Evolutionary conservation across 768 basidiomycete species (phyloP).

Genomic region (Hygrophorus russula): DNA sequence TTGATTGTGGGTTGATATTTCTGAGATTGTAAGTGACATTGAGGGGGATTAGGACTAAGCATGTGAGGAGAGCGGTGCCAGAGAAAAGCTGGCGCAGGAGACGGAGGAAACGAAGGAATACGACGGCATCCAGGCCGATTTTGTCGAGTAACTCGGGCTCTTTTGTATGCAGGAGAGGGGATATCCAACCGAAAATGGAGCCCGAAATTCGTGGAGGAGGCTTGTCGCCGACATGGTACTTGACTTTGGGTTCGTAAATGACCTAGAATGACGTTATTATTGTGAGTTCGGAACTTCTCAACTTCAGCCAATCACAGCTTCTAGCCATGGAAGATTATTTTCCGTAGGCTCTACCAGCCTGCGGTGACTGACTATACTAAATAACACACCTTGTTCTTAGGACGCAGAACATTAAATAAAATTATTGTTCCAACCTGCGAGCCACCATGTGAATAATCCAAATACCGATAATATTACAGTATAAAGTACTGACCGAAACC

Average conservation of each 20-base stretch:
- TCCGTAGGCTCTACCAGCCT: background rate
- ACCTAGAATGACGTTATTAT: conserved; percentile 26
- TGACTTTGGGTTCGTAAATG: conserved; percentile 78
- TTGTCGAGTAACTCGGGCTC: conserved; percentile 86
- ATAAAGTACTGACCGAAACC: conserved; percentile 47
- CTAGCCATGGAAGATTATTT: background rate
- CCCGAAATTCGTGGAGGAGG: conserved; percentile 61
- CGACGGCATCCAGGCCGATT: conserved; percentile 86
- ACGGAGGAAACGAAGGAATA: conserved; percentile 85
- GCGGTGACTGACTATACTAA: background rate
- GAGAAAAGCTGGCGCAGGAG: conserved; percentile 71
- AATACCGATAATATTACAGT: background rate
- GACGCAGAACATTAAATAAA: conserved; percentile 74
- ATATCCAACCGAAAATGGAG: conserved; percentile 80
- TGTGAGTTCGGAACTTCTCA: background rate
- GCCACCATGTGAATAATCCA: conserved; percentile 7
- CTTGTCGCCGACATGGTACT: conserved; percentile 64
- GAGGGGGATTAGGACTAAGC: conserved; percentile 74
- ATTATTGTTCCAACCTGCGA: conserved; percentile 52
- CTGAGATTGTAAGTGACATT: conserved; percentile 77
- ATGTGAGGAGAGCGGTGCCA: conserved; percentile 49
- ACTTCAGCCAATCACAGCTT: background rate
- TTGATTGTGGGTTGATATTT: conserved; percentile 36
- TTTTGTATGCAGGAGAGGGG: conserved; percentile 70
- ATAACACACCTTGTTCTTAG: conserved; percentile 67